Base-by-base conservation (phyloP, 73 alveolate genomes). In the Strombidium stylifer region DNA sequence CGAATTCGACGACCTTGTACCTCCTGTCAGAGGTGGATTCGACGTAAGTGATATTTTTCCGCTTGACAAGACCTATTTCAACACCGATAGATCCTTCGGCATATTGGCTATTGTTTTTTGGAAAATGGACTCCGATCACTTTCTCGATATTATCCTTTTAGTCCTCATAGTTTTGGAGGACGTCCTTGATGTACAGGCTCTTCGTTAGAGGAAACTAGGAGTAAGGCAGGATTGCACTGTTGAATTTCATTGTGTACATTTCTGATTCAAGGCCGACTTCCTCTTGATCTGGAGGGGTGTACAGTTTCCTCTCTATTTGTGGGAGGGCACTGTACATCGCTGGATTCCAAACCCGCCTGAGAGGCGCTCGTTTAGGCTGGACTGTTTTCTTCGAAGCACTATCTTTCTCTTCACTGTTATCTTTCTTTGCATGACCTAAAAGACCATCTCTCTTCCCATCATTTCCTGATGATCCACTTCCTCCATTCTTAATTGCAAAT, bases 81-180 rank as follows among this genome's bases (percentile, higher is more conserved):
- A 76, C 66, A 25, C 82, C 89, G 15, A 74, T 58, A 5, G 87
- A n/a, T n/a, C 26, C 70, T 21, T 34, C 21, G 6, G 87, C 87
- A 40, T 74, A 50, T 8, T 23, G 18, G 60, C 64, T 65, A 23
- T 71, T 65, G 50, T 74, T 74, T 11, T 47, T 28, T 15, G 7
- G 28, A 31, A 74, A 74, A 31, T 74, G 87, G 21, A 74, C 87
- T 0, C 87, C 87, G 19, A 74, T 74, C 0, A 74, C 54, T 18
- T 42, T 47, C 0, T 40, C 42, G 2, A 74, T 54, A 1, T 54
- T 41, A 14, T 65, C 87, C 28, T 68, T 65, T 37, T 74, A 80
- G 11, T 47, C 66, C 27, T 71, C 68, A 47, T 50, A 74, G 27
- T 53, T 47, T 27, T 58, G 46, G 48, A 64, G 32, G 57, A 74